Conservation (phyloP, 2,329 filamentous ascomycete species). For the Claviceps quebecensis region DNA sequence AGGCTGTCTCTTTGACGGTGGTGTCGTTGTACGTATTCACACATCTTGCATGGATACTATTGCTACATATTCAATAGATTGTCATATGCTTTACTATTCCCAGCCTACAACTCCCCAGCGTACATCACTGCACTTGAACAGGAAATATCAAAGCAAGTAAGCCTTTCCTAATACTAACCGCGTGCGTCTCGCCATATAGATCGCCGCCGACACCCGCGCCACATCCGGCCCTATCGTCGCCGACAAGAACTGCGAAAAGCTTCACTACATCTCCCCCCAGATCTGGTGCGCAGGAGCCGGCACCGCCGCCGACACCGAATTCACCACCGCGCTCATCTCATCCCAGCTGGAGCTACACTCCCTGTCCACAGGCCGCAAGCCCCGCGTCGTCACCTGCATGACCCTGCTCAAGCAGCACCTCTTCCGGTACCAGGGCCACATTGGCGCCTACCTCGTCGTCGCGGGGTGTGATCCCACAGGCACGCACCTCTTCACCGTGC, state of each 20-base stretch:
- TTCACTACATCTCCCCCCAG: slow-evolving; percentile 95
- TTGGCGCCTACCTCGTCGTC: slow-evolving; percentile 94
- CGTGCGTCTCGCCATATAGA: slow-evolving; percentile 33
- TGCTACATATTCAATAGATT: neutral
- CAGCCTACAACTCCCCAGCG: neutral
- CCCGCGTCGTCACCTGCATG: slow-evolving; percentile 97
- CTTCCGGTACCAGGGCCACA: slow-evolving; percentile 95
- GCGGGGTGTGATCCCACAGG: slow-evolving; percentile 94
- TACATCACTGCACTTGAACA: neutral
- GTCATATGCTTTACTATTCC: neutral
- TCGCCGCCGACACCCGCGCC: slow-evolving; percentile 94
- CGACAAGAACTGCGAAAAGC: slow-evolving; percentile 99
- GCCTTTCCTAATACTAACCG: neutral
- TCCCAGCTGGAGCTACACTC: slow-evolving; percentile 97
- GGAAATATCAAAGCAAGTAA: neutral
- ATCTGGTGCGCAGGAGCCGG: slow-evolving; percentile 99
- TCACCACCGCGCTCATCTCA: slow-evolving; percentile 95
- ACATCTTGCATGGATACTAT: neutral
- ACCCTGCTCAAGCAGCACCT: slow-evolving; percentile 99
- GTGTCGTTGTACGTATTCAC: slow-evolving; percentile 64
- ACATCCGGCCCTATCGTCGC: slow-evolving; percentile 96
- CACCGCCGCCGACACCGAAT: slow-evolving; percentile 96
- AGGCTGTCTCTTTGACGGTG: slow-evolving; percentile 89
- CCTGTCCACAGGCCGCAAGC: slow-evolving; percentile 89
- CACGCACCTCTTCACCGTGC: slow-evolving; percentile 90